These are phyloP conservation scores for Alternaria sp. DNA, from an alignment of 2,329 filamentous ascomycete genomes.

Conservation along the genomic window DNA sequence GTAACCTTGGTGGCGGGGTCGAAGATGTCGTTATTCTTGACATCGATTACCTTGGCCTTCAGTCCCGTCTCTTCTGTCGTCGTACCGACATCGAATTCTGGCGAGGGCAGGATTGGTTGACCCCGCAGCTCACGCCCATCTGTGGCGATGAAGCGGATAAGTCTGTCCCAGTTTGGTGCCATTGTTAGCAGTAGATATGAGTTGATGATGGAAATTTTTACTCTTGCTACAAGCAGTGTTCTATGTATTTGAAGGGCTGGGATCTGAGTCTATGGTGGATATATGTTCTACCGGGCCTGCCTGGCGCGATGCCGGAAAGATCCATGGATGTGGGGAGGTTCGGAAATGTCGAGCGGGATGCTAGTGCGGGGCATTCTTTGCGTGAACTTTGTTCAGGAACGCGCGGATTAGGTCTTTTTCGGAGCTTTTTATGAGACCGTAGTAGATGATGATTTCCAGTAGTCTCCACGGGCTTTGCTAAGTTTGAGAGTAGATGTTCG, in stretches of 20 bases:
- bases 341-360: conserved; percentile 12
- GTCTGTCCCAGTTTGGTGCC: conserved; percentile 55
- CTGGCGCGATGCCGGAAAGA: conserved; percentile 19
- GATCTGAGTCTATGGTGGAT: conserved; percentile 15
- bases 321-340: conserved; percentile 10
- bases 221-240: background rate
- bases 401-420: background rate
- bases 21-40: conserved; percentile 57
- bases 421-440: conserved; percentile 7
- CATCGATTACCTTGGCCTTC: conserved; percentile 58
- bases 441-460: background rate
- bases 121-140: conserved; percentile 60
- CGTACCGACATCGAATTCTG: conserved; percentile 58
- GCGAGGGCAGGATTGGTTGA: conserved; percentile 57
- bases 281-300: conserved; percentile 24
- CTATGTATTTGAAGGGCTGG: background rate
- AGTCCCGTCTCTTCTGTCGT: conserved; percentile 57
- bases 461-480: background rate
- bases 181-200: conserved; percentile 6
- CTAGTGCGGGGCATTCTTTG: conserved; percentile 3
- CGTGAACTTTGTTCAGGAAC: background rate
- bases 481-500: background rate
- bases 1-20: conserved; percentile 59
- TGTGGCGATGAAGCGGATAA: conserved; percentile 62
- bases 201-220: background rate